phyloP scores from a whole-genome alignment of 192 early-diverging fungal species.

The Phycomyces blakesleeanus region DNA sequence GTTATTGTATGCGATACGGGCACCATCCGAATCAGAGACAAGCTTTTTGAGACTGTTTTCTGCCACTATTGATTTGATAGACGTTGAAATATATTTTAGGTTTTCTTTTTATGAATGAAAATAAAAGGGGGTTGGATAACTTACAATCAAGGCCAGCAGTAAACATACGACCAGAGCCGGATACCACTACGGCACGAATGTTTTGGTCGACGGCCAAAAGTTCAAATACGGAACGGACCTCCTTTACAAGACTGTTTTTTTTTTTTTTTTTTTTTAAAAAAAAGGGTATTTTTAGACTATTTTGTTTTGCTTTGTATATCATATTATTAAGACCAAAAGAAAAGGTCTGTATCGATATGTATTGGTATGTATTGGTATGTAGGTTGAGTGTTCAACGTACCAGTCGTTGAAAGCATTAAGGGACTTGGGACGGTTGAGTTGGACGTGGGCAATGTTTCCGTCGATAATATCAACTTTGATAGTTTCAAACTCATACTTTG shows the following conservation, averaged over 20 bases:
- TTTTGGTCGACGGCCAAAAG: conserved; percentile 55
- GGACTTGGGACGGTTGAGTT: conserved; percentile 77
- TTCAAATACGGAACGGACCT: conserved; percentile 60
- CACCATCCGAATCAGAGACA: neutral
- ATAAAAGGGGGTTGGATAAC: too few species aligned
- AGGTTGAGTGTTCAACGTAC: conserved; percentile 33
- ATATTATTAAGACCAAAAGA: too few species aligned
- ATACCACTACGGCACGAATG: conserved; percentile 75
- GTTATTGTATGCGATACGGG: neutral
- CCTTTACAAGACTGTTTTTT: conserved; percentile 69
- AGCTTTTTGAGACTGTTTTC: neutral
- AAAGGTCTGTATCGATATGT: too few species aligned
- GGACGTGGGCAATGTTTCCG: conserved; percentile 71
- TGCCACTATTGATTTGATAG: neutral
- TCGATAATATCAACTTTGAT: conserved; percentile 55
- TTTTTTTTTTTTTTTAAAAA: too few species aligned
- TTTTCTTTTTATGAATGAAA: neutral
- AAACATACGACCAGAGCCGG: conserved; percentile 73
- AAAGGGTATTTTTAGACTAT: neutral
- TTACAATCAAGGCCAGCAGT: conserved; percentile 89
- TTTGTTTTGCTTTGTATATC: too few species aligned
- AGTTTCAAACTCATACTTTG: conserved; percentile 40
- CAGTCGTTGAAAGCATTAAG: conserved; percentile 77
- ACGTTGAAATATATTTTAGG: neutral
- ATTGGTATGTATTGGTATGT: too few species aligned